These are phyloP conservation scores for Trametes cinnabarina DNA, from an alignment of 768 basidiomycete species.

Conservation along the genomic window DNA sequence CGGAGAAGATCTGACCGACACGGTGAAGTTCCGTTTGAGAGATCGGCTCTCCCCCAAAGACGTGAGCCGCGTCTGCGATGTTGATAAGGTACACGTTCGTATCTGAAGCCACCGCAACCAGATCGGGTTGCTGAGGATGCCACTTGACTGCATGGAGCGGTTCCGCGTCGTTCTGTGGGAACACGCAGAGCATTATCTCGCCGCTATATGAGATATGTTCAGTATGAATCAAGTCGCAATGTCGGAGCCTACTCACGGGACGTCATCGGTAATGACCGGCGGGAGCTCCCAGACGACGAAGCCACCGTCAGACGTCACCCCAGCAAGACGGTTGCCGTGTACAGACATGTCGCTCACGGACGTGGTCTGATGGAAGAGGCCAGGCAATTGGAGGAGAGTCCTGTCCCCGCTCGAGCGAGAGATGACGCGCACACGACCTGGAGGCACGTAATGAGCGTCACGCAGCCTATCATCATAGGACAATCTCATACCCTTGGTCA, in stretches of 20 bases:
- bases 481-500: conserved; percentile 65
- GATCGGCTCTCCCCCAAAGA: conserved; percentile 62
- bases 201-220: conserved; percentile 44
- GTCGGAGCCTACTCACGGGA: conserved; percentile 55
- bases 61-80: conserved; percentile 57
- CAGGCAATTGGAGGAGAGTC: conserved; percentile 73
- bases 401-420: conserved; percentile 87
- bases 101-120: conserved; percentile 80
- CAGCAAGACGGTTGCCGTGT: conserved; percentile 76
- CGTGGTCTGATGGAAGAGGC: conserved; percentile 55
- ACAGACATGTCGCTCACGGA: conserved; percentile 87
- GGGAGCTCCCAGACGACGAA: conserved; percentile 89
- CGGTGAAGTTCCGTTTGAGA: conserved; percentile 67
- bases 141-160: conserved; percentile 82
- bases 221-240: background rate
- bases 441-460: background rate
- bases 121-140: conserved; percentile 81
- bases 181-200: conserved; percentile 63
- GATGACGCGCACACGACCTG: conserved; percentile 83
- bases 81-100: conserved; percentile 76
- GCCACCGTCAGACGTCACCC: conserved; percentile 84
- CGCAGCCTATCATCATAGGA: too few relatives aligned
- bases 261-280: conserved; percentile 80
- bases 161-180: conserved; percentile 56
- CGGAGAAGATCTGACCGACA: conserved; percentile 64